A percentile compares a stretch with the other conserved stretches of the same genome.
Evolutionary conservation across 1,139 yeast genomes (phyloP).

Genomic region (Taiozyma sp.): DNA sequence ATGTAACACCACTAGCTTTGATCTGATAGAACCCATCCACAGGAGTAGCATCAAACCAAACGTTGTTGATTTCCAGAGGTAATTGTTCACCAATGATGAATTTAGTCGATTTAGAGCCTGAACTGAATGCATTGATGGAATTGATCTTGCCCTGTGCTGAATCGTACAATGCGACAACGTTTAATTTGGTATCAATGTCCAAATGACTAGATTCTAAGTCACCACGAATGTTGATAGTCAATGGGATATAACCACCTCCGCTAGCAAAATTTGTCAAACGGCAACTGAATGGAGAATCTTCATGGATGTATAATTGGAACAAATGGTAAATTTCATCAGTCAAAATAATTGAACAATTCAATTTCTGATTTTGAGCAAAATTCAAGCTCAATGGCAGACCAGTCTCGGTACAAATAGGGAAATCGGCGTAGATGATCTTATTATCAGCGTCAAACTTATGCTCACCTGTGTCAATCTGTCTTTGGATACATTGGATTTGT

Average conservation of each 20-base stretch:
- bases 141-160: conserved; percentile 40
- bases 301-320: conserved; percentile 71
- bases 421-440: conserved; percentile 53
- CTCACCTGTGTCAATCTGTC: conserved; percentile 74
- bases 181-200: conserved; percentile 59
- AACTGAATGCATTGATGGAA: conserved; percentile 55
- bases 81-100: conserved; percentile 63
- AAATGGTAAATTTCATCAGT: conserved; percentile 69
- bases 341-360: conserved; percentile 58
- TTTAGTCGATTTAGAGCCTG: conserved; percentile 59
- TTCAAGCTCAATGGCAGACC: conserved; percentile 49
- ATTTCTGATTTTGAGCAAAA: conserved; percentile 49
- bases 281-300: conserved; percentile 74
- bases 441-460: conserved; percentile 60
- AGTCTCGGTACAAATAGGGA: conserved; percentile 65
- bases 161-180: conserved; percentile 43
- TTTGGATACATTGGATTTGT: conserved; percentile 54
- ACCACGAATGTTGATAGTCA: conserved; percentile 65
- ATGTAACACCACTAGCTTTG: not conserved
- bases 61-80: conserved; percentile 52
- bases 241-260: conserved; percentile 51
- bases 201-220: conserved; percentile 64
- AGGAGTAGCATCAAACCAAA: conserved; percentile 40
- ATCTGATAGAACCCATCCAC: conserved; percentile 9
- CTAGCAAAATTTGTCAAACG: conserved; percentile 47